These are phyloP conservation scores for Aspergillus carbonarius DNA, from an alignment of 2,329 filamentous ascomycete genomes.

Conservation along the genomic window DNA sequence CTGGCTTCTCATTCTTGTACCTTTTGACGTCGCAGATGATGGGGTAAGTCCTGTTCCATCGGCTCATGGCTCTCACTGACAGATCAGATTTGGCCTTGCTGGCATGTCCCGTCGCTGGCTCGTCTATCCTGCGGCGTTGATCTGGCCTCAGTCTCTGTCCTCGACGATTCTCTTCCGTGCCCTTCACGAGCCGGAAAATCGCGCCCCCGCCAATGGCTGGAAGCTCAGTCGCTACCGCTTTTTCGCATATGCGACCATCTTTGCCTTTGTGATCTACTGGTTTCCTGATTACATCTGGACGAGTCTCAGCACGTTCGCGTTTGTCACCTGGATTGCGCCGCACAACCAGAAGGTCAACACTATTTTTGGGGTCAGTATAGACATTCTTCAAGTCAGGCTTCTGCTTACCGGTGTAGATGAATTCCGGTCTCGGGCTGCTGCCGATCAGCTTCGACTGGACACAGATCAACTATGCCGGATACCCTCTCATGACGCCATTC, in stretches of 20 bases:
- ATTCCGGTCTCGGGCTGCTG: conserved; percentile 30
- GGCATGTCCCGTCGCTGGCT: conserved; percentile 23
- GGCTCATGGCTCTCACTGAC: not conserved
- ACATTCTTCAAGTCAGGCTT: no score
- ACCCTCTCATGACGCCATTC: conserved; percentile 31
- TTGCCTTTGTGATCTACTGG: conserved; percentile 44
- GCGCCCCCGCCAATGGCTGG: conserved; percentile 20
- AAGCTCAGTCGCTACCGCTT: conserved; percentile 21
- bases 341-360: conserved; percentile 38
- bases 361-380: conserved; percentile 22
- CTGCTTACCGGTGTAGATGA: conserved; percentile 17
- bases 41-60: conserved; percentile 15
- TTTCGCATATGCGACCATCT: conserved; percentile 16
- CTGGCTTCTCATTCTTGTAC: conserved; percentile 35
- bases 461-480: conserved; percentile 32
- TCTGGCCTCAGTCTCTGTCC: conserved; percentile 23
- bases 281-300: conserved; percentile 52
- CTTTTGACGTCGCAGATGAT: conserved; percentile 34
- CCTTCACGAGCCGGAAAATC: conserved; percentile 19
- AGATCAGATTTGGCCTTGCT: conserved; percentile 21
- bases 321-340: conserved; percentile 49
- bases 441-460: conserved; percentile 50
- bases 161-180: conserved; percentile 23
- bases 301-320: conserved; percentile 48
- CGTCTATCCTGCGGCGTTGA: conserved; percentile 21